Base-by-base conservation (phyloP, 495 filamentous ascomycete genomes). In the Aspergillus leporis region DNA sequence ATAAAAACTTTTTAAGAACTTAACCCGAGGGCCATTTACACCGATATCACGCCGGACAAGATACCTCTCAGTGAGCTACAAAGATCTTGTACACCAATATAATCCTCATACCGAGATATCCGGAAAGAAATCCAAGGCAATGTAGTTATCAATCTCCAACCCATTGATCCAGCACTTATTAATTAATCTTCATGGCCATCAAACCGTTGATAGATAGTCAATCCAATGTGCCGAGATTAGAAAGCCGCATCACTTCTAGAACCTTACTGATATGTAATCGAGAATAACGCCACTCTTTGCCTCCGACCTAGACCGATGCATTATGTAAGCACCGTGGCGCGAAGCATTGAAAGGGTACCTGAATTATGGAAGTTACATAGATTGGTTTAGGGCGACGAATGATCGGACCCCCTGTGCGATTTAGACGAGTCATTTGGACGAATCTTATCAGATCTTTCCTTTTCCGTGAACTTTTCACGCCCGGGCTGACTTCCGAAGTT, bases 371-470 rank as follows among this genome's bases (percentile, higher is more conserved):
- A 22, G 0, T n/a, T 47, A 23, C 2, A 21, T n/a, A 3, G 43
- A 47, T 47, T 8, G 21, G 10, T 47, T 47, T 47, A 47, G 19
- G n/a, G 25, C 4, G 18, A 31, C 47, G 21, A 18, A 31, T 50
- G 19, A 28, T 28, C 3, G 21, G 6, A 2, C 14, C 21, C 4
- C 21, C 12, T 16, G n/a, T 30, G 46, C 1, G 14, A 6, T 31
- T 28, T 48, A 8, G 3, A 19, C 14, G 40, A 43, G 43, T 47
- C 18, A 5, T 19, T 46, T 10, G 22, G 50, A 32, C 50, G n/a
- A 52, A 52, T 52, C 50, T 52, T 52, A 53, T 53, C 51, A 21
- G 32, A 53, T 40, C 12, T 23, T 53, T 23, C 43, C 7, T 13
- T 23, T 7, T 43, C 40, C 5, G 40, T 7, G 40, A 18, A 43